Evolutionary conservation across 306 rosid species (phyloP).

Genomic region (Prinsepia uniflora): DNA sequence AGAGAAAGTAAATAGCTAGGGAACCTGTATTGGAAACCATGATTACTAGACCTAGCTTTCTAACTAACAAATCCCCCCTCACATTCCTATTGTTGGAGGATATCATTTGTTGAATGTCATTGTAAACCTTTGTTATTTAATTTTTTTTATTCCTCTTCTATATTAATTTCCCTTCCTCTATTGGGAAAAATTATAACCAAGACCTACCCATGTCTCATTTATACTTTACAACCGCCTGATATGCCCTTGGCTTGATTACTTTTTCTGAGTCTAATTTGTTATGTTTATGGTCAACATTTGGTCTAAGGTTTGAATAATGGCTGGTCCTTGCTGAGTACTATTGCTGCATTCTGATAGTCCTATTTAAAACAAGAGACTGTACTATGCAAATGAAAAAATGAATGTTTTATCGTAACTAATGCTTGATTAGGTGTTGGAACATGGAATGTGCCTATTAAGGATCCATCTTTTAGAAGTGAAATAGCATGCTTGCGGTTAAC

Average conservation of each 20-base stretch:
- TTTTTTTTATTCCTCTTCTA: not conserved
- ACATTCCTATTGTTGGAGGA: not conserved
- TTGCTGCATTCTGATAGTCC: not conserved
- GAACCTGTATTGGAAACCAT: not conserved
- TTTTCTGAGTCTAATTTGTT: not conserved
- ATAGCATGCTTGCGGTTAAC: not conserved
- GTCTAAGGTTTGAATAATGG: not conserved
- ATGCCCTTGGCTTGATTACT: not conserved
- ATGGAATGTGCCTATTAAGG: not conserved
- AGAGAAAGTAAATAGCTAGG: not conserved
- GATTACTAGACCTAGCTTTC: not conserved
- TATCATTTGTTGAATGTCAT: not conserved
- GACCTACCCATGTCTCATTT: not conserved
- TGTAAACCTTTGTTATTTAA: not conserved
- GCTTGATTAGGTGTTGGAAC: not conserved
- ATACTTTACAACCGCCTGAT: not conserved
- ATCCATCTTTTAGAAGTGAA: not conserved
- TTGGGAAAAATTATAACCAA: not conserved
- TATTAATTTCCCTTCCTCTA: not conserved
- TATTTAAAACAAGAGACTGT: not conserved
- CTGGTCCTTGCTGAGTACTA: constrained; percentile 1
- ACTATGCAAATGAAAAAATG: not conserved
- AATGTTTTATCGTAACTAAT: not conserved
- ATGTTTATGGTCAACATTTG: too few species aligned
- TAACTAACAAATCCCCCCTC: not conserved